Evolutionary conservation across 768 basidiomycete species (phyloP), one percentile per base, ranked within the genome.

Genomic region (Tylopilus subfusipes): DNA sequence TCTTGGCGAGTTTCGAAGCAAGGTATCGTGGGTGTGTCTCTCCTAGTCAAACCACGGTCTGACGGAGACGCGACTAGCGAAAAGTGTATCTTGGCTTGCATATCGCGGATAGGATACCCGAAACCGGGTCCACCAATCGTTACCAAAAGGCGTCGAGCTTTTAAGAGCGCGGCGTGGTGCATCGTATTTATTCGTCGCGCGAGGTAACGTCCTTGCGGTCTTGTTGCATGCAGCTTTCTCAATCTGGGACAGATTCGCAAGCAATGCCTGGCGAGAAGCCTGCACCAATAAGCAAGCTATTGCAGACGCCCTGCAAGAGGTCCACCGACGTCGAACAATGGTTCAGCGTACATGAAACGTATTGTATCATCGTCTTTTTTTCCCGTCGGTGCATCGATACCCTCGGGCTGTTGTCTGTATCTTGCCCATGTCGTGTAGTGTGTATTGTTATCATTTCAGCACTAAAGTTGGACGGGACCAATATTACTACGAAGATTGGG

Each of bases 91-190:
- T 75, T 88, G 52, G 84, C 87, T 22, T 81, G 88, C 16, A 89
- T 93, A 62, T 83, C 91, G 9, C 76, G 76, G 42, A 84, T 90
- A 59, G 90, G 90, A 7, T 91, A 84, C 65, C 69, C 69, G 4
- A 70, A 65, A 47, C 84, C 85, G 4, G 64, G 77, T 6, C 63
- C 75, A 8, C 71, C 76, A 5, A 54, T 74, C 1, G 66, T 72
- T 21, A 45, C 65, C 12, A 76, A 69, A 52, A 82, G 73, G 62
- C 67, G 64, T 51, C 77, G 76, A 11, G 80, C 77, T 14, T 70
- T 93, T 31, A 88, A 82, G 67, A 77, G 75, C 46, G 74, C 79
- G 34, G 86, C 74, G 10, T 68, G 79, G 39, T 78, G 78, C 39
- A 72, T 89, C 10, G 63, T 89, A 42, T 92, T 94, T 75, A 69